Evolutionary conservation across 2,329 filamentous ascomycete genomes (phyloP).

Genomic region (Capronia americana): DNA sequence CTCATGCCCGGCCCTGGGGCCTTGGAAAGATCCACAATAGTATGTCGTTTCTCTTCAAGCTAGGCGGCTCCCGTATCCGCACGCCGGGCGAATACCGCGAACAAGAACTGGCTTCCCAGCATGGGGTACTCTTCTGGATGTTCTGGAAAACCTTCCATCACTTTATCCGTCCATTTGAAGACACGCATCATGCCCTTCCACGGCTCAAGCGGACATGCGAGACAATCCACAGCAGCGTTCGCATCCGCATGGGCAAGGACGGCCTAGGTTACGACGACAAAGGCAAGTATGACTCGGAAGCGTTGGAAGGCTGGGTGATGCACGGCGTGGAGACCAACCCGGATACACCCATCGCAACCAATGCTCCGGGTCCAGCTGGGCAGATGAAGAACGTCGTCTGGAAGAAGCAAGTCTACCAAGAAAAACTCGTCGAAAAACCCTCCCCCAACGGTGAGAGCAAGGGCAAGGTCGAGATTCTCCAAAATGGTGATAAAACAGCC

Average conservation of each 20-base stretch:
- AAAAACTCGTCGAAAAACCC: constrained; percentile 8
- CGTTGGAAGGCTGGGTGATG: constrained; percentile 42
- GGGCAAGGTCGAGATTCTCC: constrained; percentile 19
- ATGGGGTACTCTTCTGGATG: constrained; percentile 36
- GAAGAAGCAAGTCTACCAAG: constrained; percentile 32
- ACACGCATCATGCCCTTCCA: constrained; percentile 14
- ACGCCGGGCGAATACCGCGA: constrained; percentile 40
- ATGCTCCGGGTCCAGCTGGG: constrained; percentile 35
- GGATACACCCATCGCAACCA: constrained; percentile 35
- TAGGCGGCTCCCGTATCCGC: constrained; percentile 36
- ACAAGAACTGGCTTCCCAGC: constrained; percentile 30
- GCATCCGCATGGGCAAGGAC: constrained; percentile 59
- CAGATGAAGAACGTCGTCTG: constrained; percentile 37
- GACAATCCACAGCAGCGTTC: constrained; percentile 61
- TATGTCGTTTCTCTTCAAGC: constrained; percentile 36
- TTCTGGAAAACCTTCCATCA: constrained; percentile 22
- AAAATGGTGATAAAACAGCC: constrained; percentile 21
- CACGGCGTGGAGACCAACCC: constrained; percentile 32
- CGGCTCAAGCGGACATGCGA: constrained; percentile 61
- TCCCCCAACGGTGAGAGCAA: background rate
- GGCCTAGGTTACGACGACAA: constrained; percentile 60
- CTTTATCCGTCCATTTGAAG: constrained; percentile 10
- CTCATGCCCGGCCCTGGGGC: constrained; percentile 36
- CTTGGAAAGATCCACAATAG: constrained; percentile 40
- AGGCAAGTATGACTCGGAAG: constrained; percentile 55